Conservation (phyloP, 768 basidiomycete species). For the Strobilomyces echinocephalus region DNA sequence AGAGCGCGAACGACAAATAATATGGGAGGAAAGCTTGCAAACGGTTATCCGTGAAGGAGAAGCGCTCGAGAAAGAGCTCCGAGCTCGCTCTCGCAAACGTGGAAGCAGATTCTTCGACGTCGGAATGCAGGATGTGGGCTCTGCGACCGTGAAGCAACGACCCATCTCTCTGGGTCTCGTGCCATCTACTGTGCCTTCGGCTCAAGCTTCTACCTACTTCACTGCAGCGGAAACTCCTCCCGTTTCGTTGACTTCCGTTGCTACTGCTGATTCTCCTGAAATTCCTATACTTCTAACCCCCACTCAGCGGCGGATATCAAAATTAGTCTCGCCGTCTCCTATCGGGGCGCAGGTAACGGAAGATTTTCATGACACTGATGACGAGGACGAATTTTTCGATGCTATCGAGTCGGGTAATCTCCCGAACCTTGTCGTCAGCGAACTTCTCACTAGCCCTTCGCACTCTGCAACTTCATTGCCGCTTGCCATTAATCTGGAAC, state of each 20-base stretch:
- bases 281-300: conserved; percentile 19
- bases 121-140: conserved; percentile 20
- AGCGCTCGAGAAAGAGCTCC: conserved; percentile 73
- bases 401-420: conserved; percentile 83
- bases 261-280: conserved; percentile 2
- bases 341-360: conserved; percentile 31
- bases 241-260: conserved; percentile 3
- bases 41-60: conserved; percentile 85
- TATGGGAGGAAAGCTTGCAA: conserved; percentile 91
- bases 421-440: conserved; percentile 68
- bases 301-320: conserved; percentile 19
- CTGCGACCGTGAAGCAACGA: conserved; percentile 18
- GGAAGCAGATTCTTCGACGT: conserved; percentile 54
- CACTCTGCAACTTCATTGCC: conserved; percentile 33
- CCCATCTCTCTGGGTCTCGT: conserved; percentile 13
- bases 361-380: conserved; percentile 51
- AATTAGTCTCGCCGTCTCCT: conserved; percentile 11
- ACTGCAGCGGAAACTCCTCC: conserved; percentile 21
- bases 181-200: conserved; percentile 14
- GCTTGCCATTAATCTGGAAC: conserved; percentile 34
- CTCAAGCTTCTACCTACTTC: conserved; percentile 18
- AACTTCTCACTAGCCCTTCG: conserved; percentile 50
- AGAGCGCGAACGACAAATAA: conserved; percentile 55
- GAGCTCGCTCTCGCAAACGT: conserved; percentile 51
- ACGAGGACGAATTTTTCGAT: conserved; percentile 97